These are phyloP conservation scores for Pseudogymnoascus sp. DNA, from an alignment of 2,329 filamentous ascomycete genomes.

Conservation along the genomic window DNA sequence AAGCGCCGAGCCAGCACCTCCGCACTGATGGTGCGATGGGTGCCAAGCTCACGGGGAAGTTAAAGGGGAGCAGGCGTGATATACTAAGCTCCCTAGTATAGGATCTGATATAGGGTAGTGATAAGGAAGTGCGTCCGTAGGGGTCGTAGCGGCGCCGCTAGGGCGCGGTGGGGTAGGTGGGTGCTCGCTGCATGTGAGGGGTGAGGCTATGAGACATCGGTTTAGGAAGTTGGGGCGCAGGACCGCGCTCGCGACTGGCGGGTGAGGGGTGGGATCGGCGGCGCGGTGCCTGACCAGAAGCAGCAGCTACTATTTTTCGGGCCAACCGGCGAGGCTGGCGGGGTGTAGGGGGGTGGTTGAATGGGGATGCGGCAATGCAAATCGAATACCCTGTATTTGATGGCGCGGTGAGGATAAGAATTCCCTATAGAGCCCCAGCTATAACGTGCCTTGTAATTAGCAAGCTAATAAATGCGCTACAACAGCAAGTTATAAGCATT, in stretches of 20 bases:
- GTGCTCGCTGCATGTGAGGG: background rate
- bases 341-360: background rate
- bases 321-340: background rate
- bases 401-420: no score
- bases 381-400: no score
- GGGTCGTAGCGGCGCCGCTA: background rate
- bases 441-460: no score
- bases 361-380: no score
- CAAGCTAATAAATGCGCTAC: no score
- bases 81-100: background rate
- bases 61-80: background rate
- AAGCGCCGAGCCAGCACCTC: background rate
- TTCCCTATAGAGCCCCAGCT: no score
- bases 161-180: background rate
- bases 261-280: background rate
- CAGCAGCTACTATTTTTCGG: background rate
- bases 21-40: no score
- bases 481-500: no score
- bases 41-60: background rate
- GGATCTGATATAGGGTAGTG: background rate
- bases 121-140: background rate
- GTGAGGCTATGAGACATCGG: background rate
- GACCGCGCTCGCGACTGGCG: background rate
- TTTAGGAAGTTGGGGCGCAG: slow-evolving; percentile 1
- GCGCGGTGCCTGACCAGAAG: background rate